Evolutionary conservation across 805 yeast genomes (phyloP).

Genomic region (Myxozyma neotropica): DNA sequence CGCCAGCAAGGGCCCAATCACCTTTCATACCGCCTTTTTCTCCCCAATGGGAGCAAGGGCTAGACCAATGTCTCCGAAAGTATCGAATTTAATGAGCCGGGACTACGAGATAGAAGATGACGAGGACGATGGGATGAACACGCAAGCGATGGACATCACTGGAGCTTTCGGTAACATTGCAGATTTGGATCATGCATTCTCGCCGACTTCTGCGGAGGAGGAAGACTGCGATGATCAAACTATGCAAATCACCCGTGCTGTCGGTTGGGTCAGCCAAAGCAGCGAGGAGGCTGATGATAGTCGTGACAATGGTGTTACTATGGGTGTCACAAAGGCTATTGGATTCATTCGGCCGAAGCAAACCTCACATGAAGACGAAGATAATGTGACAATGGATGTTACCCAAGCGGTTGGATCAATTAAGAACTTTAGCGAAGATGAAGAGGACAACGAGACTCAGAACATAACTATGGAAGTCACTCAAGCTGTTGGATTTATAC

Average conservation of each 20-base stretch:
- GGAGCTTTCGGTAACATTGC: slow-evolving; percentile 19
- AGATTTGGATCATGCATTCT: background rate
- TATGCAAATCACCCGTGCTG: slow-evolving; percentile 34
- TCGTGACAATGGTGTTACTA: slow-evolving; percentile 19
- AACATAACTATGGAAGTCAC: slow-evolving; percentile 23
- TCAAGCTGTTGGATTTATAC: slow-evolving; percentile 23
- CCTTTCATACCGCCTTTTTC: background rate
- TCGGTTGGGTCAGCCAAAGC: slow-evolving; percentile 19
- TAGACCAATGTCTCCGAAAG: slow-evolving; percentile 4
- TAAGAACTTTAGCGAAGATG: background rate
- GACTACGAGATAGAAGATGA: slow-evolving; percentile 7
- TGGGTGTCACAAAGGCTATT: slow-evolving; percentile 31
- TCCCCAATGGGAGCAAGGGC: slow-evolving; percentile 5
- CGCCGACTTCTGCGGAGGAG: background rate
- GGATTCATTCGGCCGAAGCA: slow-evolving; percentile 14
- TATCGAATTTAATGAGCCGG: background rate
- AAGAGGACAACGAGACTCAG: slow-evolving; percentile 7
- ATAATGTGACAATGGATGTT: slow-evolving; percentile 31
- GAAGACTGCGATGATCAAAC: slow-evolving; percentile 26
- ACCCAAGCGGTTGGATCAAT: slow-evolving; percentile 33
- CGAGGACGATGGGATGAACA: slow-evolving; percentile 12
- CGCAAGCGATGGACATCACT: slow-evolving; percentile 34
- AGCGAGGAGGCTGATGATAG: slow-evolving; percentile 7
- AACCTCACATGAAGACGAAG: slow-evolving; percentile 5
- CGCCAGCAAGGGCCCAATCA: background rate